Evolutionary conservation across 306 rosid species (phyloP), one percentile per base, ranked within the genome.

Genomic region (Begonia loranthoides): DNA sequence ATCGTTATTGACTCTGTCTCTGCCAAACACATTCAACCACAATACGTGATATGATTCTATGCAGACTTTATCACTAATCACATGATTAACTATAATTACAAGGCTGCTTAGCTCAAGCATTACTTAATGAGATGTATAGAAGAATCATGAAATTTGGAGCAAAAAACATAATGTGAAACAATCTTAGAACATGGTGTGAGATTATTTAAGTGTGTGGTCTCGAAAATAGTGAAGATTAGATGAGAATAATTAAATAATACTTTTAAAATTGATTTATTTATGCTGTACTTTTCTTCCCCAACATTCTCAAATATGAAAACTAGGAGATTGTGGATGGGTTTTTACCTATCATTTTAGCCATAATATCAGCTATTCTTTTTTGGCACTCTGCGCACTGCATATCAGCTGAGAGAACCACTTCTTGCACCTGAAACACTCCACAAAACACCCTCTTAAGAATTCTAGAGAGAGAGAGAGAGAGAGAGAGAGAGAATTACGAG

Each of bases 351-450:
- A 85, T 67, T 72, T 66, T 79, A 10, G 78, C 47, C 64, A 85
- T 81, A 16, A 85, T 66, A 11, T 85, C 84, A 41, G 82, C 65
- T 3, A 81, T 72, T 69, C 87, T 79, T 74, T 73, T 74, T 52
- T 79, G 84, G 61, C 87, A 85, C 33, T 66, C 58, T 2, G 71
- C 57, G 46, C 93, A 85, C 34, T 76, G 63, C 55, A 85, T 62
- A 58, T 85, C 87, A 14, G 92, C 87, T 15, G 73, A 69, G 21
- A 85, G 71, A 50, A 85, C 95, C 58, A 85, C 76, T 65, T 85
- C 81, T 51, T 85, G 95, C 45, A 81, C 74, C 93, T 85, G 82
- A 3, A 39, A 43, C 14, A 41, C 13, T 41, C 13, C 1, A 9
- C 9, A 33, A 6, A 47, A 43, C 10, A 41, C 1, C 60, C 33